Evolutionary conservation across 345 rosid genomes (phyloP), one percentile per base, ranked within the genome.

Genomic region (Populus deltoides): DNA sequence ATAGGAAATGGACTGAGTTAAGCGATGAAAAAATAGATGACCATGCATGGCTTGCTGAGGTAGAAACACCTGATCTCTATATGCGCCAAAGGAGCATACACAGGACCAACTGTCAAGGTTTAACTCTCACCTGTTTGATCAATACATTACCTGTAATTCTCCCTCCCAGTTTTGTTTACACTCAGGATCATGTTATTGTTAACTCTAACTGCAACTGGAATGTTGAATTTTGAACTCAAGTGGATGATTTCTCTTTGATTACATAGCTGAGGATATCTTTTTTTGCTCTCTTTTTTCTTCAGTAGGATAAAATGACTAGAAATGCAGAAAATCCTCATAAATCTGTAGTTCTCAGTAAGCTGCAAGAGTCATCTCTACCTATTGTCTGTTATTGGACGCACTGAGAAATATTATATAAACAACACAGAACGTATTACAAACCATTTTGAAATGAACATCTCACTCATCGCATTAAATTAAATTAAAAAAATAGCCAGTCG

Each of bases 1-100:
- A 75, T 85, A 80, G 94, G 88, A 78, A 80, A 76, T 66, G 89
- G 84, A 80, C 77, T 33, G 89, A 80, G 76, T 75, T 53, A 11
- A 77, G 70, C n/a, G 85, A 88, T 70, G 88, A 84, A 70, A 85
- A 89, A 20, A 86, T 84, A 81, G 97, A 90, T 74, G 90, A 91
- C 8, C 84, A 86, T 77, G 97, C 94, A 20, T 92, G 98, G 99
- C 97, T 96, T 66, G 91, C 90, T 4, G 90, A 91, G 89, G 87
- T 85, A n/a, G 88, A 83, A 20, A 84, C 94, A 9, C 97, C 98
- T 3, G 92, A 89, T 73, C 93, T 96, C 41, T 86, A 90, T 75
- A 96, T 96, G 99, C 94, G 90, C n/a, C 73, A 81, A n/a, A 0
- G 97, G 93, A 27, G 75, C 66, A 61, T 96, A 96, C 74, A 76